Base-by-base conservation (phyloP, 768 basidiomycete species). In the Termitomyces heimii region DNA sequence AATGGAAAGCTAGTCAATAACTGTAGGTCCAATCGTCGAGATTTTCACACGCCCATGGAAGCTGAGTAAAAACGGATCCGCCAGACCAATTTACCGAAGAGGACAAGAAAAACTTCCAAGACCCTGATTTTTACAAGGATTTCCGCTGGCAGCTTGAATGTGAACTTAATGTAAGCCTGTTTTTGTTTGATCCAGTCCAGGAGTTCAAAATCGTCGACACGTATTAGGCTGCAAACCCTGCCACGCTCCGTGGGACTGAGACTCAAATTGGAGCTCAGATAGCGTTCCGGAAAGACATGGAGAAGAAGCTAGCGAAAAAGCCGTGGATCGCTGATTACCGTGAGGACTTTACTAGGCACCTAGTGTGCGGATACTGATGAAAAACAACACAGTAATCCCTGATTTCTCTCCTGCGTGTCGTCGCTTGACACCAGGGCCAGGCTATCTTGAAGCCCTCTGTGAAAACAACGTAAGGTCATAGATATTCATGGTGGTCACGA, bases 351-450 rank as follows among this genome's bases (percentile, higher is more conserved):
- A 9, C 14, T 31, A 24, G 45, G 24, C 34, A 44, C 46, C 14
- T 39, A 4, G 9, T 18, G 10, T 14, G n/a, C 4, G 3, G 24
- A 6, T 26, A 31, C 22, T 43, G 39, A 39, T 58, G 18, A 37
- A 26, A 55, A 50, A 40, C 14, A 26, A 31, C 57, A 26, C 46
- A 84, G 82, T 85, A n/a, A 73, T 85, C 26, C 84, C 85, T 13
- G 71, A 79, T 46, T 87, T 85, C 61, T 71, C 78, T 5, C 78
- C 84, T 16, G 76, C 72, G 5, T 88, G 85, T 68, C 75, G 84
- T 28, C 75, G 86, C n/a, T 67, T 86, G 48, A 88, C 86, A 0
- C 83, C 85, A 1, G 86, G 84, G 0, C 83, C 83, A 10, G 85
- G 86, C 6, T 88, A 85, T 64, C 75, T 88, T 32, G 84, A 87